Base-by-base conservation (phyloP, 129 eudicot species). In the Tagetes erecta region DNA sequence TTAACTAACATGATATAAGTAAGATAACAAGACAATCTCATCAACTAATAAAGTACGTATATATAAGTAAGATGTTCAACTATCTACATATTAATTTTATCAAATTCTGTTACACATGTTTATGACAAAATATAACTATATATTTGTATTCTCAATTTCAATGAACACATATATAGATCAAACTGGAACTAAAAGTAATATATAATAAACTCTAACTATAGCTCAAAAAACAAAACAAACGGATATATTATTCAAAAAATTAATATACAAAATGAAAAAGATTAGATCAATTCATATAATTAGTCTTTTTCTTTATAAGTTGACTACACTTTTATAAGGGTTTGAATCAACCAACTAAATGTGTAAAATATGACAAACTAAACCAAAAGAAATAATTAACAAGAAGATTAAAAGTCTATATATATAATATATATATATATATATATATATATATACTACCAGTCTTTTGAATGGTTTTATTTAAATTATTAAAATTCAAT, bases 311-410 rank as follows among this genome's bases (percentile, higher is more conserved):
- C 79, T 38, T 45, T 36, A 31, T 42, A 41, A 59, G 31, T 58
- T 44, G 69, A 60, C 69, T 27, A 33, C 46, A 72, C 33, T 71
- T 71, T 39, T 53, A 10, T 36, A 36, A 49, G 33, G 4, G 6
- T 37, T 0, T 46, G 12, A n/a, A 67, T 67, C 74, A 76, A 42
- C 9, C 57, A 62, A 11, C 36, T 69, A 46, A 77, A 77, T 71
- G 64, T 77, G 70, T 47, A 69, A 11, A 77, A 37, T 37, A 64
- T 57, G 71, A 6, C 31, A 69, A 14, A 69, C 42, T 59, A 11
- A 56, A 3, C 8, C 1, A 62, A 40, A 0, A 3, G 30, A 6
- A 6, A 63, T 49, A 9, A 64, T 3, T 3, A 34, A 11, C 12
- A 33, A 75, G 64, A 73, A 20, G 0, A 20, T 20, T 20, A 20